Percentiles rank a stretch among this genome's conserved stretches.
Conservation (phyloP, 768 basidiomycete species). For the Coprinopsis marcescibilis region DNA sequence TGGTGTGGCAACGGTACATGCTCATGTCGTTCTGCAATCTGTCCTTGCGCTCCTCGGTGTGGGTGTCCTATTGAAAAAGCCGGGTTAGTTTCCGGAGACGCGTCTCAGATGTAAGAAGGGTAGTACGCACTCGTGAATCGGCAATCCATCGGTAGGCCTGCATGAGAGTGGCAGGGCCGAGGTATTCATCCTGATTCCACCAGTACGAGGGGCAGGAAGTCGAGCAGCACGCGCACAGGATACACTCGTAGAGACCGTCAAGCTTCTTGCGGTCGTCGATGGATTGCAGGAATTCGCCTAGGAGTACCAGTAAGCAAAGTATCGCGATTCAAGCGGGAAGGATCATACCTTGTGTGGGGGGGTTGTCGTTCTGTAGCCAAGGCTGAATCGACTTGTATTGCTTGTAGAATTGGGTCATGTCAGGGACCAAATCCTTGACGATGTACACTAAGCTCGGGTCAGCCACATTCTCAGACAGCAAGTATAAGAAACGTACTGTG, state of each 20-base stretch:
- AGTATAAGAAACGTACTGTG: slow-evolving; percentile 64
- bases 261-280: slow-evolving; percentile 91
- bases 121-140: slow-evolving; percentile 72
- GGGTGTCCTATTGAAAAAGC: slow-evolving; percentile 54
- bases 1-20: slow-evolving; percentile 96
- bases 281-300: slow-evolving; percentile 83
- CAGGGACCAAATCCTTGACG: slow-evolving; percentile 96
- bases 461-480: not conserved
- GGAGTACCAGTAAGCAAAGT: not conserved
- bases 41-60: slow-evolving; percentile 78
- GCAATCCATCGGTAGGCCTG: slow-evolving; percentile 98
- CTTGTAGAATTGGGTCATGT: slow-evolving; percentile 91
- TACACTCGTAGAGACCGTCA: slow-evolving; percentile 97
- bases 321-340: not conserved
- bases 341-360: slow-evolving; percentile 57
- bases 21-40: slow-evolving; percentile 94
- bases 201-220: slow-evolving; percentile 97
- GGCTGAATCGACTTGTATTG: slow-evolving; percentile 99
- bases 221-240: slow-evolving; percentile 95
- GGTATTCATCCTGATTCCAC: slow-evolving; percentile 99
- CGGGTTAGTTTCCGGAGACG: no score
- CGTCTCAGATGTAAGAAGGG: not conserved
- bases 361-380: slow-evolving; percentile 90
- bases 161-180: slow-evolving; percentile 95
- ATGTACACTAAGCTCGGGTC: slow-evolving; percentile 73